Evolutionary conservation across 1,139 yeast genomes (phyloP).

Genomic region (Zygoascus hellenicus): DNA sequence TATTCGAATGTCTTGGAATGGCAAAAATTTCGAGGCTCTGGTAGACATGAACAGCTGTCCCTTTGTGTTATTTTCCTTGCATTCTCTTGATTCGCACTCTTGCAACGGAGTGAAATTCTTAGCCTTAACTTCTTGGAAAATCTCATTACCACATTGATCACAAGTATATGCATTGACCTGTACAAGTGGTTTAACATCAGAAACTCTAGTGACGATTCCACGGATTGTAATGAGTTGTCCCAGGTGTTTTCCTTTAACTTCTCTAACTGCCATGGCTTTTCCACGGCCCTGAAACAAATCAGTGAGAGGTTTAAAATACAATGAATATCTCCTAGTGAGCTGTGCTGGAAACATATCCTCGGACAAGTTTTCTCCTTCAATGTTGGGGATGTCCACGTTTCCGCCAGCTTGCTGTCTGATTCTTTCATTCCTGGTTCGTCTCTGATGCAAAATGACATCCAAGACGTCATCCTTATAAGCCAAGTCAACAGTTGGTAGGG

Average conservation of each 20-base stretch:
- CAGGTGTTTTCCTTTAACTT: constrained; percentile 73
- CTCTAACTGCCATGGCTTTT: constrained; percentile 79
- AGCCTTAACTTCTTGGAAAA: constrained; percentile 88
- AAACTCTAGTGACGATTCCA: constrained; percentile 92
- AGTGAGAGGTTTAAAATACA: constrained; percentile 80
- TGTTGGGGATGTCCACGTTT: constrained; percentile 36
- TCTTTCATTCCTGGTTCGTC: constrained; percentile 74
- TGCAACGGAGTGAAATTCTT: constrained; percentile 77
- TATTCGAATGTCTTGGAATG: constrained; percentile 91
- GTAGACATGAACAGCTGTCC: constrained; percentile 93
- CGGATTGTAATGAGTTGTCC: constrained; percentile 87
- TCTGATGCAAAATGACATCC: constrained; percentile 87
- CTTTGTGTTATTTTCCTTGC: constrained; percentile 70
- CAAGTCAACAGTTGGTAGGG: constrained; percentile 71
- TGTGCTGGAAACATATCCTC: constrained; percentile 69
- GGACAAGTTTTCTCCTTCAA: constrained; percentile 19
- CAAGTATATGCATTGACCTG: constrained; percentile 93
- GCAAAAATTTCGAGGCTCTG: constrained; percentile 89
- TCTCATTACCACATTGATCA: constrained; percentile 94
- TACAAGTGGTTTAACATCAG: constrained; percentile 93
- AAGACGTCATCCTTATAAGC: constrained; percentile 83
- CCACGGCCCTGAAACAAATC: constrained; percentile 37
- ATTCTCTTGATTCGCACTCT: constrained; percentile 80
- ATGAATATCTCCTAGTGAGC: constrained; percentile 75
- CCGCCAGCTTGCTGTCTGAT: constrained; percentile 43